Conservation (phyloP, 805 yeast genomes). For the Ogataea trehaloabstinens region DNA sequence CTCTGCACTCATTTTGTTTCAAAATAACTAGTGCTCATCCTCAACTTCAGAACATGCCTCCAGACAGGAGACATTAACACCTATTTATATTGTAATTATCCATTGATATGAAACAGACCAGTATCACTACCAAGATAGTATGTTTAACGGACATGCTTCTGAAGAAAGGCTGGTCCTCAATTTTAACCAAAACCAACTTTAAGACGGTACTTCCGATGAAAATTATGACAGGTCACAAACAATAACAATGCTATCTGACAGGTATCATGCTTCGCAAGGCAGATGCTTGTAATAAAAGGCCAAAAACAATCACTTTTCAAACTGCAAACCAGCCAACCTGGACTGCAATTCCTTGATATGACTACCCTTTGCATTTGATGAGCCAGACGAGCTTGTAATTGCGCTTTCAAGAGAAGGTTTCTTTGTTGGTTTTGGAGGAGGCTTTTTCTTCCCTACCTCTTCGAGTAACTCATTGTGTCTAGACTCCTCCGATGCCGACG, state of each 20-base stretch:
- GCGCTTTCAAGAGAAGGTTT: constrained; percentile 7
- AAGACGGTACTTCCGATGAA: no score
- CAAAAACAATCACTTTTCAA: constrained; percentile 6
- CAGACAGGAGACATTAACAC: background rate
- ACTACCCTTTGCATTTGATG: constrained; percentile 19
- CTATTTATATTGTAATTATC: no score
- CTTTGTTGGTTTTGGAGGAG: constrained; percentile 15
- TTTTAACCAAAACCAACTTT: no score
- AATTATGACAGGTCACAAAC: constrained; percentile 6
- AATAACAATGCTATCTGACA: background rate
- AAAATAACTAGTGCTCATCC: no score
- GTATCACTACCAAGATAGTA: no score
- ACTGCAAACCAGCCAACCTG: constrained; percentile 24
- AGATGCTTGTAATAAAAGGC: no score
- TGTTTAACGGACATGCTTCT: no score
- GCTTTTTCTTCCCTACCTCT: constrained; percentile 4
- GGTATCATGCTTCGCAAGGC: no score
- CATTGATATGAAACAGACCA: no score
- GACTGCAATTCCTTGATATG: constrained; percentile 33
- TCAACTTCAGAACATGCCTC: background rate
- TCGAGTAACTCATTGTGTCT: constrained; percentile 1
- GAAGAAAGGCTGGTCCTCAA: no score
- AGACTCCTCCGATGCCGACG: background rate
- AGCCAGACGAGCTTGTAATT: background rate
- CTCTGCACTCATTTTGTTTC: background rate